These are phyloP conservation scores for Ustulina deusta DNA, from an alignment of 2,329 filamentous ascomycete genomes.

Conservation along the genomic window DNA sequence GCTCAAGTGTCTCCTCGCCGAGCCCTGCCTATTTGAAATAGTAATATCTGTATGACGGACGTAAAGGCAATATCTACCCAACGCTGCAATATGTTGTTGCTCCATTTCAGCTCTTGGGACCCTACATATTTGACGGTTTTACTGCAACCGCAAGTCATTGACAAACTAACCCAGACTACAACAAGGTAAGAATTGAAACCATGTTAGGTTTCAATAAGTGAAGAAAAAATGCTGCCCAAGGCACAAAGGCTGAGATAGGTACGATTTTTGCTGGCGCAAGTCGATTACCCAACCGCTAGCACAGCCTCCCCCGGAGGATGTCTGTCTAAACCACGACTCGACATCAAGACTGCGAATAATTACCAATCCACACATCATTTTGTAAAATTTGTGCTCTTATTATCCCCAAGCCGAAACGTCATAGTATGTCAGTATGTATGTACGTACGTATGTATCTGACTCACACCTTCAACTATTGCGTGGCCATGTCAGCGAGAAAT, in stretches of 20 bases:
- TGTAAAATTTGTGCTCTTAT: background rate
- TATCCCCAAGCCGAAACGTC: background rate
- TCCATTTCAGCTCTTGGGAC: too few species aligned
- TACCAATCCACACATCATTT: background rate
- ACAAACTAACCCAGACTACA: too few species aligned
- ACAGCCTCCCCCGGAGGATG: background rate
- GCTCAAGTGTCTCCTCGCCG: background rate
- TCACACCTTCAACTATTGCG: slow-evolving; percentile 9
- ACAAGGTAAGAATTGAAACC: too few species aligned
- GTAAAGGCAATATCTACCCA: background rate
- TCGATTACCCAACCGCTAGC: slow-evolving; percentile 5
- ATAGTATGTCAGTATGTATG: background rate
- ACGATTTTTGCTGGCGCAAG: too few species aligned
- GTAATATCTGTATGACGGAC: background rate
- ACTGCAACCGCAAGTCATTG: too few species aligned
- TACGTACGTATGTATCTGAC: slow-evolving; percentile 14
- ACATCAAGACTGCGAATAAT: background rate
- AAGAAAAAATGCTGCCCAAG: background rate
- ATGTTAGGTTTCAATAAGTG: too few species aligned
- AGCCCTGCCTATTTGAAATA: background rate
- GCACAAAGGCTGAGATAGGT: background rate
- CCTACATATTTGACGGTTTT: too few species aligned
- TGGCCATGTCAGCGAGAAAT: slow-evolving; percentile 18
- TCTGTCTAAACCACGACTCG: background rate
- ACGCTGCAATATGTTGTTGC: too few species aligned